These are phyloP conservation scores for Carex sylvatica DNA, from an alignment of 202 grass and related monocot genomes.

Conservation along the genomic window DNA sequence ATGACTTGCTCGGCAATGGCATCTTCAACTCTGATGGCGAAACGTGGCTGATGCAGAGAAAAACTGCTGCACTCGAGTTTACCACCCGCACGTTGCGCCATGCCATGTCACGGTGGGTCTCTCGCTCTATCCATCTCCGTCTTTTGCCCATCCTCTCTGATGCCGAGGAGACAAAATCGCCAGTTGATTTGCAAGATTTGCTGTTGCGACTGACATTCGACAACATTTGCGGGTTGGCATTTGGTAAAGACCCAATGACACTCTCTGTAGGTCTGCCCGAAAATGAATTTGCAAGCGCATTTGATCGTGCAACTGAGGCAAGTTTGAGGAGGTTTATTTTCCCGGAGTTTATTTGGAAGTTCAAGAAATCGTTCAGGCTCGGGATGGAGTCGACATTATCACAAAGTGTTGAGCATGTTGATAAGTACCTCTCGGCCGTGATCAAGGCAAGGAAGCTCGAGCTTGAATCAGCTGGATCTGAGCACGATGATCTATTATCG, in stretches of 20 bases:
- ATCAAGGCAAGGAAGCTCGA: constrained; percentile 85
- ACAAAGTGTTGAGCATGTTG: constrained; percentile 69
- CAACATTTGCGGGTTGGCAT: constrained; percentile 92
- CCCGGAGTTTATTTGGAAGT: constrained; percentile 76
- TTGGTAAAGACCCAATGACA: constrained; percentile 89
- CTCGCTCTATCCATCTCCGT: constrained; percentile 65
- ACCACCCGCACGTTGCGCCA: constrained; percentile 77
- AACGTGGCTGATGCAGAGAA: constrained; percentile 83
- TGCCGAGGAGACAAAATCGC: constrained; percentile 21
- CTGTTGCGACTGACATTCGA: constrained; percentile 95
- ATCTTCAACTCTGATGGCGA: constrained; percentile 99
- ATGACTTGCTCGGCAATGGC: constrained; percentile 82
- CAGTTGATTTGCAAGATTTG: constrained; percentile 85
- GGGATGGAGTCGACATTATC: constrained; percentile 85
- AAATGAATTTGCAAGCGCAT: constrained; percentile 73
- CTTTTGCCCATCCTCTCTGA: constrained; percentile 67
- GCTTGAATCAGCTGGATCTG: constrained; percentile 41
- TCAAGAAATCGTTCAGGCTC: constrained; percentile 71
- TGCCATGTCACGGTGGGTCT: constrained; percentile 90
- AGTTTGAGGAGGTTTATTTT: constrained; percentile 87
- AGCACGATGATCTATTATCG: constrained; percentile 90
- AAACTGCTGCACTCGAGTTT: constrained; percentile 88
- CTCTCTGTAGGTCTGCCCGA: constrained; percentile 62
- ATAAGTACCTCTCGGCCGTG: constrained; percentile 70
- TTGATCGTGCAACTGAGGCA: constrained; percentile 92